A percentile compares a stretch with the other conserved stretches of the same genome.
These are phyloP conservation scores for Boletus reticulatus DNA, from an alignment of 768 basidiomycete species.

Conservation along the genomic window DNA sequence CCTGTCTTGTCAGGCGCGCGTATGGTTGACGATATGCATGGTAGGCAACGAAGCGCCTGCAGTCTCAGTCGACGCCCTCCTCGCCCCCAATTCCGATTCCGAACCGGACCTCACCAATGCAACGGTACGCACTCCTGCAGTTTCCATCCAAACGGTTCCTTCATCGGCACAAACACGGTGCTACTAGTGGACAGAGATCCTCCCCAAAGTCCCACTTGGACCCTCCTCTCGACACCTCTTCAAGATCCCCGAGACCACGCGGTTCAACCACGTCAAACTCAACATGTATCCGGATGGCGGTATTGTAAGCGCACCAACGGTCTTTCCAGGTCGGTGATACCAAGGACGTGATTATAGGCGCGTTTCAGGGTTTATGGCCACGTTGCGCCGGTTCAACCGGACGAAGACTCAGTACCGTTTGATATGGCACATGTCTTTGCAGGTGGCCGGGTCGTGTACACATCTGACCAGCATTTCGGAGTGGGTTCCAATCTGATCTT, in stretches of 20 bases:
- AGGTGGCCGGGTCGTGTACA: slow-evolving; percentile 79
- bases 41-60: slow-evolving; percentile 85
- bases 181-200: slow-evolving; percentile 72
- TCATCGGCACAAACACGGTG: neutral
- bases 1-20: too few relatives aligned
- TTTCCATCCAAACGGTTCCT: neutral
- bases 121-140: slow-evolving; percentile 42
- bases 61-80: slow-evolving; percentile 68
- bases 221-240: slow-evolving; percentile 91
- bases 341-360: slow-evolving; percentile 48
- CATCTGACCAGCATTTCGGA: slow-evolving; percentile 95
- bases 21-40: neutral
- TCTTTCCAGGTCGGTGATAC: neutral
- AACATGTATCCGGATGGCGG: slow-evolving; percentile 98
- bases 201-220: slow-evolving; percentile 73
- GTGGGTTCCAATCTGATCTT: slow-evolving; percentile 87
- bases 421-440: slow-evolving; percentile 91
- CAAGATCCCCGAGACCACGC: slow-evolving; percentile 51
- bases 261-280: slow-evolving; percentile 81
- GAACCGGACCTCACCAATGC: slow-evolving; percentile 46
- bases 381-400: slow-evolving; percentile 64
- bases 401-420: slow-evolving; percentile 47
- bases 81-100: slow-evolving; percentile 40
- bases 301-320: slow-evolving; percentile 51
- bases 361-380: slow-evolving; percentile 90